phyloP scores from a whole-genome alignment of 208 protist species.

The Trypanosoma lewisi region DNA sequence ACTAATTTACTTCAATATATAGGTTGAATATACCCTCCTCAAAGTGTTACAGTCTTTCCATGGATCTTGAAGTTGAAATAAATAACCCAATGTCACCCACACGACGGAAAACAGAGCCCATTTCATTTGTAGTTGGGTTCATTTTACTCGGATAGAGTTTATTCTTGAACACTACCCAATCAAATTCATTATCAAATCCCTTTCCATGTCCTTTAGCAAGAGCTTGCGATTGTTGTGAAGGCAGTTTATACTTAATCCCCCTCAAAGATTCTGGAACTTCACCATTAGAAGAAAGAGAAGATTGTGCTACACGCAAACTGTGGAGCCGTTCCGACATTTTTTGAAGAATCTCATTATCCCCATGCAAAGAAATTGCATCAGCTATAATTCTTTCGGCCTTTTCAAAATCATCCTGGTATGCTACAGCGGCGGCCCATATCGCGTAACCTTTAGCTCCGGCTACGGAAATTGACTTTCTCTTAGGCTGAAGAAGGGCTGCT shows the following conservation, averaged over 20 bases:
- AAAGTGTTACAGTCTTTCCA: constrained; percentile 44
- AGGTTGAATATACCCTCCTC: neutral
- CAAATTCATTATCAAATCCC: constrained; percentile 84
- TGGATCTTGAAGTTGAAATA: constrained; percentile 77
- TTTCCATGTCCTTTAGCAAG: constrained; percentile 53
- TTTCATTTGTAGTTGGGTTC: constrained; percentile 75
- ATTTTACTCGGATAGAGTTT: constrained; percentile 84
- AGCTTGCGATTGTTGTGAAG: constrained; percentile 54
- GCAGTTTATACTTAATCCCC: constrained; percentile 27
- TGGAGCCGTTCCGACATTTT: constrained; percentile 19
- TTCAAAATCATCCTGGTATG: constrained; percentile 81
- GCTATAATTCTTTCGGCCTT: constrained; percentile 56
- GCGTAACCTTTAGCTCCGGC: constrained; percentile 43
- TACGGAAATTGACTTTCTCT: constrained; percentile 16
- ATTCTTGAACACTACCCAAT: constrained; percentile 79
- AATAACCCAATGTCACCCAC: constrained; percentile 73
- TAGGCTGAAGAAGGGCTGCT: constrained; percentile 56
- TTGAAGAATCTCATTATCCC: constrained; percentile 32
- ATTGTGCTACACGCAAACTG: constrained; percentile 24
- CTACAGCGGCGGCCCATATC: constrained; percentile 72
- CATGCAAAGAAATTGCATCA: constrained; percentile 56
- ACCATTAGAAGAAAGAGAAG: constrained; percentile 22
- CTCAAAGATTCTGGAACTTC: constrained; percentile 24
- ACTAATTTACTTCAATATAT: no score
- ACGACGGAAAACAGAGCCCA: constrained; percentile 84